phyloP scores from a whole-genome alignment of 352 stramenopile genomes.

The Phytopythium vexans region DNA sequence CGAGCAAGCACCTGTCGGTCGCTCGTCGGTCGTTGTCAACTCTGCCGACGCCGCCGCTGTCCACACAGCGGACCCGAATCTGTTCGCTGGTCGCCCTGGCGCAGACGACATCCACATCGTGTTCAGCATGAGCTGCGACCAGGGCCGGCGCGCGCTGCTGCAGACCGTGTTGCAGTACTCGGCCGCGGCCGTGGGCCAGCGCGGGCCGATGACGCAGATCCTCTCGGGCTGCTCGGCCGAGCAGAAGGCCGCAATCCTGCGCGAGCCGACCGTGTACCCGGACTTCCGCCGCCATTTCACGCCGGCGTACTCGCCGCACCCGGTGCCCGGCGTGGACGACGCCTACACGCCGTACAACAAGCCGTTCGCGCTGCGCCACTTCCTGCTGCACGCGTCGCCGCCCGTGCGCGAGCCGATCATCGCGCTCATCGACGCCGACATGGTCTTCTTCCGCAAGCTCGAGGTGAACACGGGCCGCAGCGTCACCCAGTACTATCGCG shows the following conservation, averaged over 20 bases:
- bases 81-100: neutral
- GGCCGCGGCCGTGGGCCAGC: constrained; percentile 29
- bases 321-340: constrained; percentile 33
- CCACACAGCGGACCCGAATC: neutral
- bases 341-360: constrained; percentile 57
- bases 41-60: neutral
- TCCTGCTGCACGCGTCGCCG: constrained; percentile 36
- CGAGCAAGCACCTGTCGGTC: neutral
- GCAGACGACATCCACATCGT: constrained; percentile 43
- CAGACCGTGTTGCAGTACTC: constrained; percentile 47
- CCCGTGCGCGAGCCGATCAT: constrained; percentile 34
- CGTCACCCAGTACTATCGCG: constrained; percentile 35
- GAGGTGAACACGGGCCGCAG: constrained; percentile 36
- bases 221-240: constrained; percentile 36
- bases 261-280: constrained; percentile 44
- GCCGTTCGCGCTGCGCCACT: constrained; percentile 48
- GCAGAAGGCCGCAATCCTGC: constrained; percentile 20
- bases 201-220: constrained; percentile 51
- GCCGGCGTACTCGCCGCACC: constrained; percentile 39
- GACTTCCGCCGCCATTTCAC: constrained; percentile 54
- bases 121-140: constrained; percentile 50
- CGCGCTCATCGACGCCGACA: constrained; percentile 35
- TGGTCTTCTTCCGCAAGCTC: constrained; percentile 42
- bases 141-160: constrained; percentile 32
- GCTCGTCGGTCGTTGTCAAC: neutral